Base-by-base conservation (phyloP, 2,329 filamentous ascomycete genomes). In the Exophiala mesophila region DNA sequence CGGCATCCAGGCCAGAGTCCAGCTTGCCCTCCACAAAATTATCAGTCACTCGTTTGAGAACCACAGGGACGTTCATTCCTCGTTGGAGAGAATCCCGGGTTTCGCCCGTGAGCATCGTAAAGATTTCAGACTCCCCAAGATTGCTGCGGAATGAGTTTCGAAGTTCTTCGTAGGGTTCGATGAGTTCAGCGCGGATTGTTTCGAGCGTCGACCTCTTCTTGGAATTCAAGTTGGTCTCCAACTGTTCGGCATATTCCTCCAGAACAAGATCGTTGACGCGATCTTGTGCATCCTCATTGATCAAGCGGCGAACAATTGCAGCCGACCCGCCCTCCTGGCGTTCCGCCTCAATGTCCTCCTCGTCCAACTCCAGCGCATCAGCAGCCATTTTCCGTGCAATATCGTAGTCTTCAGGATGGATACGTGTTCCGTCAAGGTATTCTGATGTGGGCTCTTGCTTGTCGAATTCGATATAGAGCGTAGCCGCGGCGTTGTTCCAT, bases 381-480 rank as follows among this genome's bases (percentile, higher is more conserved):
- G 92, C 92, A 15, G 92, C 92, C 83, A 98, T 97, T 68, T 98
- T 98, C 55, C 90, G 86, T 36, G 88, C 92, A 49, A 98, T 82
- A 55, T 98, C 92, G 64, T 98, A 98, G 62, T 98, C 92, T 69
- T 98, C 92, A 1, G 92, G 92, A 59, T 98, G 92, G 13, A 98
- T 88, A 70, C 92, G 85, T 34, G 92, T 98, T 61, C 92, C 94
- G 66, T 98, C 92, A 18, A 98, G 74, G 45, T 94, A 94, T 61
- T 98, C 92, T 1, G 89, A 87, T 10, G 85, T 77, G 2, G 82
- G 76, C 55, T 87, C 88, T 10, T 82, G 80, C n/a, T 80, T 75
- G 53, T 96, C 89, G 59, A 88, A 96, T 40, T 85, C 82, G 47
- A 98, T 86, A 60, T 81, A 94, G 24, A 98, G 69, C 69, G 97